Conservation (phyloP, 2,329 filamentous ascomycete genomes). For the Aspergillus sp. region DNA sequence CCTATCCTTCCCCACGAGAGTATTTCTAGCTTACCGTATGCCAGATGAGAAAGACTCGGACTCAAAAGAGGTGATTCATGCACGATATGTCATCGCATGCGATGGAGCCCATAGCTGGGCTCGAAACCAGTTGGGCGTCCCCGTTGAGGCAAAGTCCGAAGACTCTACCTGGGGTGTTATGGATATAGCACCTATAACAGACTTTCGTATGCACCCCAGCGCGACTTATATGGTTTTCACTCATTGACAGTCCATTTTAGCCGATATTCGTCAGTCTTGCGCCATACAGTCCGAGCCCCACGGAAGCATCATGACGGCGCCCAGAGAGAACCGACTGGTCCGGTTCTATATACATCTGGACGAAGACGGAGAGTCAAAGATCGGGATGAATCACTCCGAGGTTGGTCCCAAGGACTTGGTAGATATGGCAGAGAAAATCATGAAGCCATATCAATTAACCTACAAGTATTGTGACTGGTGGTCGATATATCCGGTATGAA, state of each 20-base stretch:
- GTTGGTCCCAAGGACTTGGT: too few species aligned
- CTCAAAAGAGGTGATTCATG: neutral
- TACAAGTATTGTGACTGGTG: neutral
- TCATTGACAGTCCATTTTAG: neutral
- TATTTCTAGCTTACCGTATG: neutral
- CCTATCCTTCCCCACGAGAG: too few species aligned
- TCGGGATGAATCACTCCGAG: neutral
- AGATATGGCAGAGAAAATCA: too few species aligned
- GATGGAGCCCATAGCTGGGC: neutral
- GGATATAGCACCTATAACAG: neutral
- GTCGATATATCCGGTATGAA: neutral
- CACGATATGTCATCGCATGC: neutral
- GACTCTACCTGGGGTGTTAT: neutral
- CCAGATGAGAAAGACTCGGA: neutral
- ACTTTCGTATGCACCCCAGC: neutral
- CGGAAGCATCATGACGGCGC: neutral
- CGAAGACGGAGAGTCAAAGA: neutral
- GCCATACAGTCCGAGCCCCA: neutral
- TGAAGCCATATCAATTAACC: too few species aligned
- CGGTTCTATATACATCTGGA: constrained; percentile 1
- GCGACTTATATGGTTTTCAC: neutral
- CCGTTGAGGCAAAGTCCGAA: neutral
- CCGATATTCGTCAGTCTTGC: constrained; percentile 1
- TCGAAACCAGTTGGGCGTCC: neutral
- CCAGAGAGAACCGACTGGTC: neutral